phyloP scores from a whole-genome alignment of 805 yeast species.

The Zygosaccharomyces gambellarensis region DNA sequence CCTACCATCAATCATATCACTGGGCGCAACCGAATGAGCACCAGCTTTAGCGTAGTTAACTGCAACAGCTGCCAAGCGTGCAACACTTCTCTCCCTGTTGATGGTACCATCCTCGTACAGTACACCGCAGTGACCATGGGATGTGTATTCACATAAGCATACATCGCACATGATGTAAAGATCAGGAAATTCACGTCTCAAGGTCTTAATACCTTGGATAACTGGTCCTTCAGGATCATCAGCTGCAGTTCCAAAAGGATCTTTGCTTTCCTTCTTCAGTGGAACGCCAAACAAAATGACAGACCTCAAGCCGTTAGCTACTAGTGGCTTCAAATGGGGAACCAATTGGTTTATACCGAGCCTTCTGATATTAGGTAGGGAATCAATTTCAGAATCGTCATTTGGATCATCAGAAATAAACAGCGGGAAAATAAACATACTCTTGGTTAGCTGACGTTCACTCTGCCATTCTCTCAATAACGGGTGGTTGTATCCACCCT shows the following conservation, averaged over 20 bases:
- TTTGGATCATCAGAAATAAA: slow-evolving; percentile 78
- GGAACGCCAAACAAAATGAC: slow-evolving; percentile 94
- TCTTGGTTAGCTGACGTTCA: slow-evolving; percentile 75
- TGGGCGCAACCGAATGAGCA: slow-evolving; percentile 92
- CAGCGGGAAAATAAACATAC: slow-evolving; percentile 88
- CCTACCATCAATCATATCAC: slow-evolving; percentile 97
- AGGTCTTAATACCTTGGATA: slow-evolving; percentile 64
- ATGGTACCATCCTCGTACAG: slow-evolving; percentile 82
- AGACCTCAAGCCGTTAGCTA: slow-evolving; percentile 74
- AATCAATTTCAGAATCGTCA: slow-evolving; percentile 66
- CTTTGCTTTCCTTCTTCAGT: slow-evolving; percentile 68
- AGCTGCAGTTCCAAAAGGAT: slow-evolving; percentile 78
- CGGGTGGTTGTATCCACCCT: slow-evolving; percentile 94
- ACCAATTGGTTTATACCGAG: slow-evolving; percentile 76
- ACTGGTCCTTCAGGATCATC: slow-evolving; percentile 97
- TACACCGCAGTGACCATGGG: slow-evolving; percentile 97
- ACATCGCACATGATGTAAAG: slow-evolving; percentile 90
- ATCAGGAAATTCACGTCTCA: slow-evolving; percentile 66
- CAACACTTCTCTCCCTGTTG: slow-evolving; percentile 67
- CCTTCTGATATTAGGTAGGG: slow-evolving; percentile 84
- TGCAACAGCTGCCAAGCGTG: slow-evolving; percentile 89
- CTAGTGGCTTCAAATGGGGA: slow-evolving; percentile 64
- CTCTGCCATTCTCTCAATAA: slow-evolving; percentile 86
- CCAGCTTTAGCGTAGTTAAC: slow-evolving; percentile 95
- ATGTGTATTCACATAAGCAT: slow-evolving; percentile 92